Evolutionary conservation across 2,329 filamentous ascomycete genomes (phyloP).

Genomic region (Trichoderma oligosporum): DNA sequence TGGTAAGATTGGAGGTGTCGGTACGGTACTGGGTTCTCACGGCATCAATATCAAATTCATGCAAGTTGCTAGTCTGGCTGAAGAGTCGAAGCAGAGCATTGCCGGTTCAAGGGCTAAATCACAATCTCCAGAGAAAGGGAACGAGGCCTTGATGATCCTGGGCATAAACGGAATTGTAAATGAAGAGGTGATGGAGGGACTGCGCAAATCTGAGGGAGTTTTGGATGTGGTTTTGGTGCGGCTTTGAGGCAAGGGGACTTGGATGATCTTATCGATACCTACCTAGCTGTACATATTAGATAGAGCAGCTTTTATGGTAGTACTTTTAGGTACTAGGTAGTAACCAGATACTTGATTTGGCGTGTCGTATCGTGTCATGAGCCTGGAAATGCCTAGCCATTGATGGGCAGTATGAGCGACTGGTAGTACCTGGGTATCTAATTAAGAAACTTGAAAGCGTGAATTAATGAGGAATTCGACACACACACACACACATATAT

Average conservation of each 20-base stretch:
- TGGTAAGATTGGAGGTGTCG: constrained; percentile 78
- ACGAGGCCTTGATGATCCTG: constrained; percentile 73
- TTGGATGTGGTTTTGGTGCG: constrained; percentile 52
- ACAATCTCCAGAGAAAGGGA: constrained; percentile 25
- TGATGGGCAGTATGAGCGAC: no score
- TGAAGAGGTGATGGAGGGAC: constrained; percentile 49
- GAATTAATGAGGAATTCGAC: no score
- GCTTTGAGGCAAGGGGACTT: constrained; percentile 29
- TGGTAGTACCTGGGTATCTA: no score
- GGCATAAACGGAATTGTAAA: constrained; percentile 65
- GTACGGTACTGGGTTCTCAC: constrained; percentile 63
- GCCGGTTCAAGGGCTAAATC: neutral
- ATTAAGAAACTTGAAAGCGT: no score
- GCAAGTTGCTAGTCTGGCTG: constrained; percentile 60
- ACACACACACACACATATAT: no score
- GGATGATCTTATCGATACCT: neutral
- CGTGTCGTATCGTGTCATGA: no score
- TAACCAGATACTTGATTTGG: no score
- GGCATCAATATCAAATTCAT: constrained; percentile 78
- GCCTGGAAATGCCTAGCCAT: no score
- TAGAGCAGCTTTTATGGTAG: neutral
- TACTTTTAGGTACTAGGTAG: neutral
- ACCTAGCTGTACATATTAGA: neutral
- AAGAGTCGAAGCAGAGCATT: constrained; percentile 21
- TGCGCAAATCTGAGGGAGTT: constrained; percentile 50